Percentiles rank a stretch among this genome's conserved stretches.
Evolutionary conservation across 1,139 yeast genomes (phyloP).

Genomic region (Arxiozyma bovina): DNA sequence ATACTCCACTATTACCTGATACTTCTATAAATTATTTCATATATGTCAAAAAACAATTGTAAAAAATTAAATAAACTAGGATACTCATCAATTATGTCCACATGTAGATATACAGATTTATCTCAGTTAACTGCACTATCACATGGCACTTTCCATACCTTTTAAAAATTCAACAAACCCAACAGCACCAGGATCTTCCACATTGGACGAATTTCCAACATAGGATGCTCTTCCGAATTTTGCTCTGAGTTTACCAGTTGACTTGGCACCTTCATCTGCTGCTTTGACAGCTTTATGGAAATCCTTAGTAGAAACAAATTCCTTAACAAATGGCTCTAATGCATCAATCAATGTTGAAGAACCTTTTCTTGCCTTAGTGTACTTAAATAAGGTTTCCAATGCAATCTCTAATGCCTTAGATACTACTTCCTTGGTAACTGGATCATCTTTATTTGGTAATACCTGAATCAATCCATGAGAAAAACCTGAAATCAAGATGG

Average conservation of each 20-base stretch:
- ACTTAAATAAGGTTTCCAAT: constrained; percentile 56
- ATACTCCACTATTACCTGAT: background rate
- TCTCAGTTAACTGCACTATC: background rate
- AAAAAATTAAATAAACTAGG: background rate
- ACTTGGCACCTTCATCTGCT: constrained; percentile 67
- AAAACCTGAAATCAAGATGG: constrained; percentile 68
- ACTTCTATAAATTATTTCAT: background rate
- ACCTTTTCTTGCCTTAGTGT: constrained; percentile 84
- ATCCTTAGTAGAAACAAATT: constrained; percentile 43
- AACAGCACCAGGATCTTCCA: constrained; percentile 93
- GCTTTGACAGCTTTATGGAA: constrained; percentile 53
- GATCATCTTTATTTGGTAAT: constrained; percentile 25
- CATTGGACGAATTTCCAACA: constrained; percentile 52
- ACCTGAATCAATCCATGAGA: constrained; percentile 40
- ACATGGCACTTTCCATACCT: constrained; percentile 23
- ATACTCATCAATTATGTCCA: background rate
- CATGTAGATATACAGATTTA: background rate
- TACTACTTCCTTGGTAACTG: constrained; percentile 33
- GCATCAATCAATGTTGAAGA: constrained; percentile 87
- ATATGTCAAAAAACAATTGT: background rate
- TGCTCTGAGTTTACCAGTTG: constrained; percentile 67
- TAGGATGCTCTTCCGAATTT: constrained; percentile 91
- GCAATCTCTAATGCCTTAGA: constrained; percentile 44
- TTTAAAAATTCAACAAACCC: constrained; percentile 62
- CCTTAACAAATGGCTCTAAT: constrained; percentile 72